phyloP scores from a whole-genome alignment of 2,329 filamentous ascomycete genomes.

The Diaporthe sp. region DNA sequence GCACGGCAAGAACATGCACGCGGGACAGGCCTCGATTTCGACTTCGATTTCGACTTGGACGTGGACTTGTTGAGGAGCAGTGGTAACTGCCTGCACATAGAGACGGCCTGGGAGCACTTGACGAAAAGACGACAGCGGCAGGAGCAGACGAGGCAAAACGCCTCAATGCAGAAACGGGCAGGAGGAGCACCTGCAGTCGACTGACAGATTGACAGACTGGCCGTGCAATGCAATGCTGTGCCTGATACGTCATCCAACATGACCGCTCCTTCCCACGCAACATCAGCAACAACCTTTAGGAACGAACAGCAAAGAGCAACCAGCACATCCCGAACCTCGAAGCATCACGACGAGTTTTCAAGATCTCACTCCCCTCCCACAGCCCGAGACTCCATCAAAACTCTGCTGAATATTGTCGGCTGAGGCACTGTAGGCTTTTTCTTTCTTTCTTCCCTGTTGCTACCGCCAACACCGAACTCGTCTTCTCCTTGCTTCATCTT shows the following conservation, averaged over 20 bases:
- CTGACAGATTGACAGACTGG: background rate
- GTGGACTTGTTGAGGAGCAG: background rate
- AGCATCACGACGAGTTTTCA: background rate
- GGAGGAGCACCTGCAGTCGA: slow-evolving; percentile 9
- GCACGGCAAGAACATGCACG: background rate
- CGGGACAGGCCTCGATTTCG: background rate
- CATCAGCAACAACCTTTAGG: background rate
- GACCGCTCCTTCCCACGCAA: background rate
- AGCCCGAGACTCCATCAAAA: background rate
- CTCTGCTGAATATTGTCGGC: slow-evolving; percentile 9
- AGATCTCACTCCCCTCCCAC: background rate
- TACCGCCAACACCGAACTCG: background rate
- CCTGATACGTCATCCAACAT: slow-evolving; percentile 17
- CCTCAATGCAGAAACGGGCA: slow-evolving; percentile 2
- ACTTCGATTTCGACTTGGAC: background rate
- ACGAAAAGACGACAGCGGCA: background rate
- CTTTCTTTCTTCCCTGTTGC: background rate
- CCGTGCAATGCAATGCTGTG: background rate
- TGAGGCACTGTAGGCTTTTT: slow-evolving; percentile 1
- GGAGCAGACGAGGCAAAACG: background rate
- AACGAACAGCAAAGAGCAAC: background rate
- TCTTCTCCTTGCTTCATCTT: background rate
- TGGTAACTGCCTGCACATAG: background rate
- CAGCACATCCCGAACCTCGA: background rate
- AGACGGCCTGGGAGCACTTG: background rate